phyloP scores from a whole-genome alignment of 768 basidiomycete genomes.

The Rhizopogon rudus region DNA sequence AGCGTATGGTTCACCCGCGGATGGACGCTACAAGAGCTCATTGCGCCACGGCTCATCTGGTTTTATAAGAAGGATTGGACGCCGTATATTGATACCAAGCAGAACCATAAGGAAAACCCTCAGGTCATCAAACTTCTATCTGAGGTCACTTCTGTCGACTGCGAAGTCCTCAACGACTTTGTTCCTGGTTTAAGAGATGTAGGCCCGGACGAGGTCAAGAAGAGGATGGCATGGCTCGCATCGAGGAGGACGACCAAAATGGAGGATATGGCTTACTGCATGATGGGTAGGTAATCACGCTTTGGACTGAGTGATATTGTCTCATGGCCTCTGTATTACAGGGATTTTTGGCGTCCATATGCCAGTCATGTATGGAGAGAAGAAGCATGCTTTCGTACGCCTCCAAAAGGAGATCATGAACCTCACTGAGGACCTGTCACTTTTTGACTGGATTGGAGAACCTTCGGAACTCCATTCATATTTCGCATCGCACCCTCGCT shows the following conservation, averaged over 20 bases:
- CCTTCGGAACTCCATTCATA: conserved; percentile 22
- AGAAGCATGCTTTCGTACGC: conserved; percentile 16
- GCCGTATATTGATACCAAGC: not conserved
- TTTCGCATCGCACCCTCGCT: conserved; percentile 17
- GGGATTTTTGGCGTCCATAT: conserved; percentile 21
- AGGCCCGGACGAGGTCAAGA: conserved; percentile 13
- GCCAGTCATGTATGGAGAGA: conserved; percentile 25
- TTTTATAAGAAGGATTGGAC: conserved; percentile 2
- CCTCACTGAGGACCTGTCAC: conserved; percentile 18
- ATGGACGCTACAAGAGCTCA: conserved; percentile 2
- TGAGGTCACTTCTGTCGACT: conserved; percentile 9
- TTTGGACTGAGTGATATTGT: not conserved
- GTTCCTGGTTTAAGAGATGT: conserved; percentile 14
- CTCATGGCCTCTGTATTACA: not conserved
- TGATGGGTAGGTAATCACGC: conserved; percentile 9
- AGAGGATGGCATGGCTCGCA: conserved; percentile 24
- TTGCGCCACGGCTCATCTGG: not conserved
- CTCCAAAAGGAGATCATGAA: conserved; percentile 25
- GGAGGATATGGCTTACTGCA: conserved; percentile 27
- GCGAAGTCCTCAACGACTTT: conserved; percentile 15
- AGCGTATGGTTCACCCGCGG: conserved; percentile 3
- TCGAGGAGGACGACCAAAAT: conserved; percentile 21
- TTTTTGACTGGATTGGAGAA: conserved; percentile 23
- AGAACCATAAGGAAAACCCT: conserved; percentile 20
- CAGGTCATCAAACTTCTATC: conserved; percentile 14